phyloP scores from a whole-genome alignment of 495 filamentous ascomycete species.

The Aspergillus baeticus region DNA sequence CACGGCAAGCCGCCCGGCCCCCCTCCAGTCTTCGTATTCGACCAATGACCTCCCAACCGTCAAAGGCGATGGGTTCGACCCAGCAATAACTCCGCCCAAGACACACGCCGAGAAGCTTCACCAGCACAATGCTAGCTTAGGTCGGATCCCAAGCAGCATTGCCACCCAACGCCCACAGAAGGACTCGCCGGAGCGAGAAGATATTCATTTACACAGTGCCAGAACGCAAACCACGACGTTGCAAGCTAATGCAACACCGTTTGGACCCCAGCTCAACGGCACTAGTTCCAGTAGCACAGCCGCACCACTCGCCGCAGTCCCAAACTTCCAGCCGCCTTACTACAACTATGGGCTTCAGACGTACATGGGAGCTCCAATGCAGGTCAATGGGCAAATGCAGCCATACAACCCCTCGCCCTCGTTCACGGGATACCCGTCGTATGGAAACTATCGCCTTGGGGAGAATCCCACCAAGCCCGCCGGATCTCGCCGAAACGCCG shows the following conservation, averaged over 20 bases:
- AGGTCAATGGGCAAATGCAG: conserved; percentile 28
- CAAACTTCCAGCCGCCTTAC: conserved; percentile 30
- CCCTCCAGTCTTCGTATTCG: conserved; percentile 82
- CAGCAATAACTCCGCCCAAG: conserved; percentile 56
- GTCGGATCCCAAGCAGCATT: conserved; percentile 67
- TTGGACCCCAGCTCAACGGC: conserved; percentile 48
- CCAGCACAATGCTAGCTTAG: conserved; percentile 78
- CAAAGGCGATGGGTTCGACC: conserved; percentile 56
- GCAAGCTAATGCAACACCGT: conserved; percentile 74
- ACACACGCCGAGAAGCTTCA: conserved; percentile 75
- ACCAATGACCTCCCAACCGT: conserved; percentile 87
- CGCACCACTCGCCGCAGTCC: conserved; percentile 19
- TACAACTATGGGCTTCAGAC: conserved; percentile 35
- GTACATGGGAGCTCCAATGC: conserved; percentile 29
- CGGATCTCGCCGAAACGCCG: conserved; percentile 31
- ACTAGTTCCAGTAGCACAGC: conserved; percentile 21
- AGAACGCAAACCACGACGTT: conserved; percentile 65
- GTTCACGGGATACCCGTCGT: conserved; percentile 29
- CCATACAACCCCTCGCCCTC: conserved; percentile 23
- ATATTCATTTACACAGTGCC: conserved; percentile 32
- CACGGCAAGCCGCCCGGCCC: conserved; percentile 31
- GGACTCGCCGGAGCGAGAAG: conserved; percentile 55
- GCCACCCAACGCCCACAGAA: conserved; percentile 64
- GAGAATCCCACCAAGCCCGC: conserved; percentile 29
- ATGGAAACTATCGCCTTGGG: conserved; percentile 34